Evolutionary conservation across 2,329 filamentous ascomycete species (phyloP).

Genomic region (Curvularia sp.): DNA sequence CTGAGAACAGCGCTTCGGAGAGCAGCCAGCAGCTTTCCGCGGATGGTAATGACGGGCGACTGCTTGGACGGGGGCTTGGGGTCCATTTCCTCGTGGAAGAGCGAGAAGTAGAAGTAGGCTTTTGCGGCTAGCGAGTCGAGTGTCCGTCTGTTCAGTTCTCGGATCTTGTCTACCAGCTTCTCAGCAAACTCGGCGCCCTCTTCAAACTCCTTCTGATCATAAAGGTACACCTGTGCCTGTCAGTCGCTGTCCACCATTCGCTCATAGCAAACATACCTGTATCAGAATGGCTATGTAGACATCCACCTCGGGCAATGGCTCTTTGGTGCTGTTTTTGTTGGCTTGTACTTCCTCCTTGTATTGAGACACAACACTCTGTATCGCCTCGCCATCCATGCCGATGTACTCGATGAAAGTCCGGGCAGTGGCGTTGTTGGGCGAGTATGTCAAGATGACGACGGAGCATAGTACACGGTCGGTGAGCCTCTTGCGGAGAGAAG

Average conservation of each 20-base stretch:
- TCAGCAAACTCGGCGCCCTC: conserved; percentile 85
- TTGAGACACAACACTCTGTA: conserved; percentile 60
- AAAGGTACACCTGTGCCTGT: conserved; percentile 76
- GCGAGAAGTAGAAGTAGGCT: conserved; percentile 96
- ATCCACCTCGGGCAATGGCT: conserved; percentile 84
- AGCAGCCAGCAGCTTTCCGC: conserved; percentile 83
- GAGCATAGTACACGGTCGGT: conserved; percentile 81
- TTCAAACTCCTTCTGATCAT: conserved; percentile 82
- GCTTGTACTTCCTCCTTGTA: conserved; percentile 70
- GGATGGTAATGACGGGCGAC: conserved; percentile 84
- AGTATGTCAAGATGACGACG: conserved; percentile 82
- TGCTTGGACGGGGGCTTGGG: conserved; percentile 88
- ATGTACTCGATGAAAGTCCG: conserved; percentile 75
- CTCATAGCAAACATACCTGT: conserved; percentile 42
- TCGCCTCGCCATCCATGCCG: conserved; percentile 69
- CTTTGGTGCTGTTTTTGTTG: conserved; percentile 72
- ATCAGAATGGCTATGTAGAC: conserved; percentile 83
- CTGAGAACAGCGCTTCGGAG: conserved; percentile 94
- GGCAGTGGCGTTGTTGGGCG: conserved; percentile 70
- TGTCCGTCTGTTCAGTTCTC: conserved; percentile 88
- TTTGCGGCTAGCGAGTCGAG: conserved; percentile 92
- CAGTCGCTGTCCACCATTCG: conserved; percentile 13
- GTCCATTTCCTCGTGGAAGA: conserved; percentile 91
- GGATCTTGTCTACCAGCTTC: conserved; percentile 82
- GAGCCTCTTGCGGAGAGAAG: conserved; percentile 90